Conservation (phyloP, 805 yeast genomes). For the Saccharomyces jurei region DNA sequence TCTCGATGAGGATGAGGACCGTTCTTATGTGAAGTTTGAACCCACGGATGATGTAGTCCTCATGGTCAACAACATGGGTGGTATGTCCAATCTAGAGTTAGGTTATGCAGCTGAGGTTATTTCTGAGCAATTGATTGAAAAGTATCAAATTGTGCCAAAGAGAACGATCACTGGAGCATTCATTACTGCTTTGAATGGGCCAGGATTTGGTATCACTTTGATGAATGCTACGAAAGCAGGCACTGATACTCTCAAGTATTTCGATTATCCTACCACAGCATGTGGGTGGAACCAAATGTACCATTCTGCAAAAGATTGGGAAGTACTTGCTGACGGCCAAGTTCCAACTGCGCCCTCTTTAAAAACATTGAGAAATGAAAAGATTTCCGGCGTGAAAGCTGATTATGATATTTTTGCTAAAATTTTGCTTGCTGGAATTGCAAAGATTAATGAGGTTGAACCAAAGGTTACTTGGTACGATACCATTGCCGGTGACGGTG, state of each 20-base stretch:
- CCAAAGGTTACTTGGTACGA: slow-evolving; percentile 72
- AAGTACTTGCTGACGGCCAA: slow-evolving; percentile 16
- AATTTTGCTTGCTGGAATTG: slow-evolving; percentile 12
- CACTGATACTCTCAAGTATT: slow-evolving; percentile 25
- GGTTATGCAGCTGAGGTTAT: slow-evolving; percentile 57
- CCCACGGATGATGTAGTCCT: slow-evolving; percentile 55
- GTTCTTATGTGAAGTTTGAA: slow-evolving; percentile 62
- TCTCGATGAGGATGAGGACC: slow-evolving; percentile 56
- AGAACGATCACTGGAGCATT: slow-evolving; percentile 63
- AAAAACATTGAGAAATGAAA: slow-evolving; percentile 15
- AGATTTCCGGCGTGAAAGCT: slow-evolving; percentile 23
- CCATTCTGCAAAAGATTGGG: slow-evolving; percentile 73
- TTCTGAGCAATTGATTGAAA: slow-evolving; percentile 39
- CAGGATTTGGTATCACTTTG: slow-evolving; percentile 76
- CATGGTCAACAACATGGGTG: slow-evolving; percentile 75
- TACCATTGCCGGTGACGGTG: slow-evolving; percentile 84
- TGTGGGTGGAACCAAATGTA: slow-evolving; percentile 55
- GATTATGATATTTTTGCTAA: slow-evolving; percentile 12
- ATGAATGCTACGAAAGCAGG: slow-evolving; percentile 52
- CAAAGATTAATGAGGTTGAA: slow-evolving; percentile 10
- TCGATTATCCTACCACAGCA: slow-evolving; percentile 23
- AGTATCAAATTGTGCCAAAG: slow-evolving; percentile 47
- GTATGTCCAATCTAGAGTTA: slow-evolving; percentile 69
- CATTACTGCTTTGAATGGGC: slow-evolving; percentile 79
- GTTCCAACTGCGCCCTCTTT: slow-evolving; percentile 21